Evolutionary conservation across 2,329 filamentous ascomycete species (phyloP), one percentile per base, ranked within the genome.

Genomic region (Nothopassalora personata): DNA sequence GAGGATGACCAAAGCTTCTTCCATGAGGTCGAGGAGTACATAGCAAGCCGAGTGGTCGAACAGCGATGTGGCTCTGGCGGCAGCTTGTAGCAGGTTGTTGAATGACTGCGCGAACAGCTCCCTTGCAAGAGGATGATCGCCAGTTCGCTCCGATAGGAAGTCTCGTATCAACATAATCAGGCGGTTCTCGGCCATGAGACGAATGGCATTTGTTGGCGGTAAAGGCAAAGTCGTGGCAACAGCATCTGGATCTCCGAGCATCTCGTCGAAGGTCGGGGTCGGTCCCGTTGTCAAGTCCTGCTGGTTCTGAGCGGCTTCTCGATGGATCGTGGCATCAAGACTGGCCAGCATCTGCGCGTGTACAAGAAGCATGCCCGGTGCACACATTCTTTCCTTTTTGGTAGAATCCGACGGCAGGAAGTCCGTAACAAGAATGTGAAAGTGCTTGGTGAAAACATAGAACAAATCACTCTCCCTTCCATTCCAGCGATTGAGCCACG

Each of bases 381-480:
- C 85, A 52, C 88, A 81, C 58, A 86, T 76, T 59, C 81, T 80
- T 62, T 85, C 81, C n/a, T 75, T 73, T 56, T 79, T 77, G 51
- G 80, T 79, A 7, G 81, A 75, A 33, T 80, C 78, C 7, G 66
- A 59, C 1, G 71, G 77, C 8, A 79, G 69, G 64, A 77, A 81
- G 60, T 94, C 89, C 45, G 89, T 85, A 4, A 87, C 81, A 3
- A 97, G 79, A 19, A 93, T 82, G 72, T 93, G 89, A 67, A 89
- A 95, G 71, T 94, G 87, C 74, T 96, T 96, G 76, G 86, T 85
- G 69, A 97, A 97, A 48, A 95, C 88, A 75, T 93, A 96, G 71
- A 96, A 90, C 34, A 97, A 79, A 69, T 96, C 92, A 4, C 89
- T 95, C 67, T 96, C 91, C 1, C 86, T 85, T 13, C 92, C 92